Base-by-base conservation (phyloP, 306 rosid genomes). In the Oemleria cerasiformis region DNA sequence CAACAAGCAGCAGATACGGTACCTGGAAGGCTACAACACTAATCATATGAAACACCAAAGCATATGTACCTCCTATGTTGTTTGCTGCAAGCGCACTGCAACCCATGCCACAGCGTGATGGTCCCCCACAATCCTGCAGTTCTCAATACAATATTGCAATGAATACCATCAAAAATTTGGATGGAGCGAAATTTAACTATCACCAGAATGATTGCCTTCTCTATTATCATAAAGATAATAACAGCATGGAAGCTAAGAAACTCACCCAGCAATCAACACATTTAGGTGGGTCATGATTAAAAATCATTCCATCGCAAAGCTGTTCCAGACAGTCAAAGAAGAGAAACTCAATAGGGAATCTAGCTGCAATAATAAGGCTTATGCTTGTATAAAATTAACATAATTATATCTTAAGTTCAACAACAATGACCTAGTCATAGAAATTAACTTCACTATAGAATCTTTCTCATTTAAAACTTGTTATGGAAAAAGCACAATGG, bases 261-360 rank as follows among this genome's bases (percentile, higher is more conserved):
- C 56, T 79, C 89, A 86, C 99, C 99, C n/a, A 63, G 84, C 99
- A 94, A 77, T 83, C 96, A 64, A 87, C 84, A 70, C 97, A 94
- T 69, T 58, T 67, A 74, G 99, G 99, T 36, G 85, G 91, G 72
- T 91, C 90, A 9, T 91, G 97, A 84, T 94, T 91, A 88, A 94
- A 94, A 82, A 88, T 65, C 97, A 94, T 86, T 82, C 85, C 90
- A 84, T 85, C 84, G 58, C 99, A 94, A 25, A 91, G 96, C 99
- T 94, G 97, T 70, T 71, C 82, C 88, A 73, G 63, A 78, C 60
- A 64, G 77, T 69, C 78, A 85, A 74, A 38, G 70, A 74, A 78
- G 47, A 72, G 16, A 67, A 75, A 63, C 49, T 73, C 72, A 86
- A 70, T 73, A 71, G 68, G 10, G 67, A 78, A 72, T 56, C 47